A percentile compares a stretch with the other conserved stretches of the same genome.
These are phyloP conservation scores for Aureobasidium zeae DNA, from an alignment of 2,329 filamentous ascomycete genomes.

Conservation along the genomic window DNA sequence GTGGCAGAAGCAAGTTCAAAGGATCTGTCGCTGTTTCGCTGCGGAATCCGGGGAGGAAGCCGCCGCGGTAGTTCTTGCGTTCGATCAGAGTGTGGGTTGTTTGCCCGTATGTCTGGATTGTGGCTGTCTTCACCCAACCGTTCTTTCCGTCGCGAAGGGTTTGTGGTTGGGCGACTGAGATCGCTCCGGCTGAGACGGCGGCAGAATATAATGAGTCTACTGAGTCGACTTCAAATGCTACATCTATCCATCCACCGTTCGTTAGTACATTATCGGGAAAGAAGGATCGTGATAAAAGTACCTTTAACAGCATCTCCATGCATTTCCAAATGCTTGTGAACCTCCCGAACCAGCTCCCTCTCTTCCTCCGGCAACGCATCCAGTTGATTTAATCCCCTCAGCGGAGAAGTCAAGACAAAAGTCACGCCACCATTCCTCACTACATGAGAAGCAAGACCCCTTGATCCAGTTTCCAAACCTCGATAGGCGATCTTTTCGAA, in stretches of 20 bases:
- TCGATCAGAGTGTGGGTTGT: constrained; percentile 89
- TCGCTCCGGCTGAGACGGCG: constrained; percentile 57
- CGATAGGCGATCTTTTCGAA: constrained; percentile 75
- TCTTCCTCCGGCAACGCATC: constrained; percentile 44
- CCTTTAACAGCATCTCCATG: constrained; percentile 86
- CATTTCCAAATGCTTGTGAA: constrained; percentile 72
- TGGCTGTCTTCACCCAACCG: constrained; percentile 63
- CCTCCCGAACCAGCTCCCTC: constrained; percentile 56
- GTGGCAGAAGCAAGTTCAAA: constrained; percentile 46
- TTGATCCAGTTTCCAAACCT: constrained; percentile 79
- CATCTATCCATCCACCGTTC: constrained; percentile 55
- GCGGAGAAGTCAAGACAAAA: constrained; percentile 76
- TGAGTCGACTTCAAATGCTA: constrained; percentile 88
- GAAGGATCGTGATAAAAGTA: constrained; percentile 15
- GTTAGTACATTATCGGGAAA: background rate
- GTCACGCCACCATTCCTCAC: constrained; percentile 65
- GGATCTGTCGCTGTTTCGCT: constrained; percentile 42
- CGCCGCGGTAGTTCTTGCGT: constrained; percentile 57
- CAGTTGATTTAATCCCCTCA: constrained; percentile 42
- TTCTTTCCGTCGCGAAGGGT: constrained; percentile 50
- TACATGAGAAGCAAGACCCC: constrained; percentile 74
- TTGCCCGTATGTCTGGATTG: constrained; percentile 87
- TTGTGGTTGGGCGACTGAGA: constrained; percentile 53
- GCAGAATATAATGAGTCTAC: constrained; percentile 69
- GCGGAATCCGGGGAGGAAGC: constrained; percentile 77